Conservation (phyloP, 1,139 yeast genomes). For the Lodderomyces pseudojiufengensis region DNA sequence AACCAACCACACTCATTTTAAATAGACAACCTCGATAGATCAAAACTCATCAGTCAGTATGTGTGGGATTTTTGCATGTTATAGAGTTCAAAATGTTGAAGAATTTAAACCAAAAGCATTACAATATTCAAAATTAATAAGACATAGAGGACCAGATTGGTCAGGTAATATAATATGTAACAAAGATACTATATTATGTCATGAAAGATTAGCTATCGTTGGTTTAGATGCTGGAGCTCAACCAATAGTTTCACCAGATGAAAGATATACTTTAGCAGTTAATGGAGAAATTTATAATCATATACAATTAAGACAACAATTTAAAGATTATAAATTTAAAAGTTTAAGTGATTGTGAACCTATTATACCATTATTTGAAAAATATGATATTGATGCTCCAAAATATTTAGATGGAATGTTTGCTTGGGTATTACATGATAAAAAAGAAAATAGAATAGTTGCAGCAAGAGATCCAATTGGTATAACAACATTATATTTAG, state of each 20-base stretch:
- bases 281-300: slow-evolving; percentile 99
- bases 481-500: slow-evolving; percentile 93
- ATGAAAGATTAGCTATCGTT: slow-evolving; percentile 94
- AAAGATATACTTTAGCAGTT: slow-evolving; percentile 70
- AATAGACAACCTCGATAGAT: no score
- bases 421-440: slow-evolving; percentile 90
- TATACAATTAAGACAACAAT: slow-evolving; percentile 76
- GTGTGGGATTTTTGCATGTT: slow-evolving; percentile 99
- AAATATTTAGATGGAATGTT: slow-evolving; percentile 96
- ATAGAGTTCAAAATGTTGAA: slow-evolving; percentile 73
- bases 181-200: slow-evolving; percentile 69
- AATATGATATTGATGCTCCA: slow-evolving; percentile 88
- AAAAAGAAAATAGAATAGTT: slow-evolving; percentile 74
- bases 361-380: slow-evolving; percentile 84
- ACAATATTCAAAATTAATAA: slow-evolving; percentile 83
- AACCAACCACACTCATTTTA: no score
- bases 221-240: slow-evolving; percentile 97
- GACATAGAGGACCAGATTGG: slow-evolving; percentile 99
- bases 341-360: slow-evolving; percentile 96
- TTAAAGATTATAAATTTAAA: slow-evolving; percentile 69
- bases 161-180: slow-evolving; percentile 81
- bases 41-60: no score
- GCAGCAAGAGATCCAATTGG: slow-evolving; percentile 99
- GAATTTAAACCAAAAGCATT: slow-evolving; percentile 83
- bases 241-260: slow-evolving; percentile 85